These are phyloP conservation scores for Oryza coarctata DNA, from an alignment of 176 grass and related monocot genomes.

Conservation along the genomic window DNA sequence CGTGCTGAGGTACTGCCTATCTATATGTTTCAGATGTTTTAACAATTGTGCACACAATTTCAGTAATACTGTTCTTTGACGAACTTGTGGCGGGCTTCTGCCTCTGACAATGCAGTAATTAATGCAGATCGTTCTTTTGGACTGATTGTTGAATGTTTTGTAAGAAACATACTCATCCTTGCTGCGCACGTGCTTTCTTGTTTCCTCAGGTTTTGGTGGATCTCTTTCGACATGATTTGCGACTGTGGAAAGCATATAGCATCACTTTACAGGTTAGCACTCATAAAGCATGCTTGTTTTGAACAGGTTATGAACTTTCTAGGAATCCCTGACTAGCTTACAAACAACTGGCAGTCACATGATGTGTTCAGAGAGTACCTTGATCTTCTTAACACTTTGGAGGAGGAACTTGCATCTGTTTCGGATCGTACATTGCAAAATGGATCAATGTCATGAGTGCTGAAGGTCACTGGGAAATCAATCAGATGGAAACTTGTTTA, in stretches of 20 bases:
- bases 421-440: conserved; percentile 62
- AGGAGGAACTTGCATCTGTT: conserved; percentile 79
- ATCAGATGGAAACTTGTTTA: conserved; percentile 21
- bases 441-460: conserved; percentile 45
- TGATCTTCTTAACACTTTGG: conserved; percentile 82
- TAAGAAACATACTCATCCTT: conserved; percentile 17
- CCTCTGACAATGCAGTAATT: not conserved
- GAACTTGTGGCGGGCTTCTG: not conserved
- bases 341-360: conserved; percentile 66
- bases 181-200: conserved; percentile 16
- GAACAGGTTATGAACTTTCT: not conserved
- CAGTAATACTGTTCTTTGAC: not conserved
- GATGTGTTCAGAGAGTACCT: conserved; percentile 85
- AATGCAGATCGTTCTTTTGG: no score
- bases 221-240: conserved; percentile 91
- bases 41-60: not conserved
- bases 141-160: not conserved
- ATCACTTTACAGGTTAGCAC: conserved; percentile 81
- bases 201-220: conserved; percentile 82
- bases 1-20: conserved; percentile 72
- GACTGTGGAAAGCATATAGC: conserved; percentile 93
- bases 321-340: conserved; percentile 13
- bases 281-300: not conserved
- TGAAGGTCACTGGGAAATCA: not conserved
- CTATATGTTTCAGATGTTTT: conserved; percentile 15